Conservation (phyloP, 768 basidiomycete species). For the Auriculariales sp. region DNA sequence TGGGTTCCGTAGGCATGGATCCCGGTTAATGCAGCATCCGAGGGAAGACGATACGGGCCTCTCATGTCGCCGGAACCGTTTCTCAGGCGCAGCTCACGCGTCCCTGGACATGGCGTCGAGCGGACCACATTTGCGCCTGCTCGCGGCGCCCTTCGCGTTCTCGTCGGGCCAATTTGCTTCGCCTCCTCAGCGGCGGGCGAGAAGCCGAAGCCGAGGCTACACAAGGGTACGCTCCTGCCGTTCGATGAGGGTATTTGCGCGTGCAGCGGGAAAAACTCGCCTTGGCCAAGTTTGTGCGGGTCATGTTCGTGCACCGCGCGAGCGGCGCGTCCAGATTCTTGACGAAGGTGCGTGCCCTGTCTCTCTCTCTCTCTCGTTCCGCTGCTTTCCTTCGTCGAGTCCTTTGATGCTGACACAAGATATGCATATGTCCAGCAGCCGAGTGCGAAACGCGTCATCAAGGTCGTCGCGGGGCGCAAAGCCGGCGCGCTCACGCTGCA, state of each 20-base stretch:
- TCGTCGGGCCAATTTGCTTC: no score
- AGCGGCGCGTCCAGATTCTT: conserved; percentile 3
- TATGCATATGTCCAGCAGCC: no score
- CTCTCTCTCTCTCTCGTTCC: no score
- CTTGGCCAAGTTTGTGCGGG: conserved; percentile 2
- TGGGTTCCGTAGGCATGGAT: conserved; percentile 2
- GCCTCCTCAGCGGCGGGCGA: background rate
- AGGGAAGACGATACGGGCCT: background rate
- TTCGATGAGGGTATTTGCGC: conserved; percentile 2
- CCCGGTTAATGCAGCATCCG: background rate
- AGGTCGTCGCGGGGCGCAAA: conserved; percentile 1
- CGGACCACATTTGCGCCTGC: no score
- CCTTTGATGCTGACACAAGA: no score
- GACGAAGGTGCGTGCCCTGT: background rate
- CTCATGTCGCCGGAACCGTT: background rate
- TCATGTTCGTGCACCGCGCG: background rate
- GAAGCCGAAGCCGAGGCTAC: background rate
- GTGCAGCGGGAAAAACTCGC: conserved; percentile 4
- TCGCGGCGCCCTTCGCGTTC: no score
- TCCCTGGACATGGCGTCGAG: no score
- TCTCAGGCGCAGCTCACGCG: background rate
- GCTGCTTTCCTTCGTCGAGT: no score
- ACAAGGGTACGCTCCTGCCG: no score
- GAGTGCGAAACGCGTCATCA: conserved; percentile 2
- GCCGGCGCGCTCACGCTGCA: conserved; percentile 5